These are phyloP conservation scores for Suillus americanus DNA, from an alignment of 768 basidiomycete species.

Conservation along the genomic window DNA sequence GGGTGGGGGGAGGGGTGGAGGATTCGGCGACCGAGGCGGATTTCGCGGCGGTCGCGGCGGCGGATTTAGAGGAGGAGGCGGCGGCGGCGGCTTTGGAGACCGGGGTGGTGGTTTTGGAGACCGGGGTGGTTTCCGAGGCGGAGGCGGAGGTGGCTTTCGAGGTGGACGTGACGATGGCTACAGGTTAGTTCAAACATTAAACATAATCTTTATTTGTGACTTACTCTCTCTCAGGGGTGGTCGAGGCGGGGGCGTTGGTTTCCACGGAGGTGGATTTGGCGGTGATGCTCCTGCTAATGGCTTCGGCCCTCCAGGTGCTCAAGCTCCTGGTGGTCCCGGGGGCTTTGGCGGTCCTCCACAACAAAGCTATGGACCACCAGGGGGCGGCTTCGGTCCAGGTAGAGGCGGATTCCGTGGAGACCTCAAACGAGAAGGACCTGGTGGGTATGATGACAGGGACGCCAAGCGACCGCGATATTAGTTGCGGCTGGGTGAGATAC, in stretches of 20 bases:
- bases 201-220: conserved; percentile 16
- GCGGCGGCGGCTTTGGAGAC: conserved; percentile 36
- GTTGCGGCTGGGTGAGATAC: conserved; percentile 38
- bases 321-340: conserved; percentile 39
- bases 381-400: conserved; percentile 43
- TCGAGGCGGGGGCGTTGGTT: conserved; percentile 74
- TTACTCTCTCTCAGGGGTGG: conserved; percentile 43
- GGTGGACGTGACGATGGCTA: conserved; percentile 48
- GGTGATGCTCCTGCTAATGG: conserved; percentile 54
- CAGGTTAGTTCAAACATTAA: conserved; percentile 37
- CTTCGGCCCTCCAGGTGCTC: conserved; percentile 49
- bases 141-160: conserved; percentile 43
- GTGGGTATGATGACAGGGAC: conserved; percentile 82
- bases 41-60: conserved; percentile 38
- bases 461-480: conserved; percentile 81
- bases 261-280: conserved; percentile 59
- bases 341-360: conserved; percentile 38
- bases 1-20: conserved; percentile 25
- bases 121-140: conserved; percentile 40
- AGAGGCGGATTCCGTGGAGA: conserved; percentile 67
- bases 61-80: conserved; percentile 37
- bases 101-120: conserved; percentile 35
- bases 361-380: conserved; percentile 44
- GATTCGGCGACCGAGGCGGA: conserved; percentile 36
- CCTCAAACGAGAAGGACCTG: conserved; percentile 73